Evolutionary conservation across 2,329 filamentous ascomycete species (phyloP), one percentile per base, ranked within the genome.

Genomic region (Trichoderma lentiforme): DNA sequence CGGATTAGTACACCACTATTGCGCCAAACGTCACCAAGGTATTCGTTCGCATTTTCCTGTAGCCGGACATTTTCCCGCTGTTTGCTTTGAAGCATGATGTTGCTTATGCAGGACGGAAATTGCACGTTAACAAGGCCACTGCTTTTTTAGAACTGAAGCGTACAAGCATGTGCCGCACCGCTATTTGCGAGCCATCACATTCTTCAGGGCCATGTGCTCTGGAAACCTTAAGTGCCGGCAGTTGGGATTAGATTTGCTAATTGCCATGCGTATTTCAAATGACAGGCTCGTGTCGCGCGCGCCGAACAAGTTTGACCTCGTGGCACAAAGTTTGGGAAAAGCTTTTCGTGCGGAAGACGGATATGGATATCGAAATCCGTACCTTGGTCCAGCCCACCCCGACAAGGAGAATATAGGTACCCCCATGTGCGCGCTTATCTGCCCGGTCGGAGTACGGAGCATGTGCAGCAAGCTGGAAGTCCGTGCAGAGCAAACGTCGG

Each of bases 341-440:
- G 51, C 51, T 21, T 56, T 30, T n/a, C 9, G 34, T 15, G 6
- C 18, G 34, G 21, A n/a, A 9, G 28, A 14, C n/a, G 26, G 28
- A 28, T 24, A 60, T 43, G 26, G 26, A n/a, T 21, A 30, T 43
- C 8, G 9, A 53, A 58, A 28, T 15, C 32, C 53, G 56, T 26
- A 5, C 56, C 47, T 56, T 66, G 47, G 63, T 6, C 34, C 30
- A 51, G 53, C 51, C 51, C 51, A 36, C 34, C 18, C 51, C 32
- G 47, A 43, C 51, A 58, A 58, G 64, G 64, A 58, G 26, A 9
- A 70, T 53, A 53, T 34, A 26, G 15, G 39, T 43, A 43, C 18
- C 43, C 57, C 66, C 66, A 53, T 70, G 57, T 69, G 56, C 36
- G 66, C 66, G 66, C 66, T 69, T 69, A 61, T 69, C 56, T 61